phyloP scores from a whole-genome alignment of 139 green algal species.

The Pleodorina starrii region DNA sequence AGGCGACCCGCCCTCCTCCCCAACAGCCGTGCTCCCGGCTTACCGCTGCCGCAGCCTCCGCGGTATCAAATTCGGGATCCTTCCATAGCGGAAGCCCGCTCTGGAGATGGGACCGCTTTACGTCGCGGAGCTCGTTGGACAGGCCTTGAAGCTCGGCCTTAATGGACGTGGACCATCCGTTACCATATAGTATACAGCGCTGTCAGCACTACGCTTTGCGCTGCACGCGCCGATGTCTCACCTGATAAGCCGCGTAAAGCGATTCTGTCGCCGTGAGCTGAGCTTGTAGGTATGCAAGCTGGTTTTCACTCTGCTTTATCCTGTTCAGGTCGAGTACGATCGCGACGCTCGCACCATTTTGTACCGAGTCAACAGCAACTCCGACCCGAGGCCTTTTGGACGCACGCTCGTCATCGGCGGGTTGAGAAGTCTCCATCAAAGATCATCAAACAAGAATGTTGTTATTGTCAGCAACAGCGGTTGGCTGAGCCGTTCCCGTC shows the following conservation, averaged over 20 bases:
- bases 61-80: neutral
- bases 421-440: neutral
- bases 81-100: slow-evolving; percentile 6
- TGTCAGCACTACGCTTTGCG: neutral
- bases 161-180: neutral
- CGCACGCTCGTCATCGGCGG: neutral
- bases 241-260: slow-evolving; percentile 30
- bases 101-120: neutral
- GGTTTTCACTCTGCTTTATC: neutral
- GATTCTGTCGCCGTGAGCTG: slow-evolving; percentile 22
- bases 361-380: neutral
- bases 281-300: slow-evolving; percentile 19
- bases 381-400: neutral
- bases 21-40: too few relatives aligned
- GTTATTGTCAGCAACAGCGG: too few relatives aligned
- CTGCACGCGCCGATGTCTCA: too few relatives aligned
- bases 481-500: too few relatives aligned
- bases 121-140: neutral
- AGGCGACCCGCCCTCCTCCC: too few relatives aligned
- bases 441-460: neutral
- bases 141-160: neutral
- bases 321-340: neutral
- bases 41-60: neutral
- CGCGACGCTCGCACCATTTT: neutral
- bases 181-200: neutral